Evolutionary conservation across 73 alveolate genomes (phyloP), one percentile per base, ranked within the genome.

Genomic region (Uronychia binucleata): DNA sequence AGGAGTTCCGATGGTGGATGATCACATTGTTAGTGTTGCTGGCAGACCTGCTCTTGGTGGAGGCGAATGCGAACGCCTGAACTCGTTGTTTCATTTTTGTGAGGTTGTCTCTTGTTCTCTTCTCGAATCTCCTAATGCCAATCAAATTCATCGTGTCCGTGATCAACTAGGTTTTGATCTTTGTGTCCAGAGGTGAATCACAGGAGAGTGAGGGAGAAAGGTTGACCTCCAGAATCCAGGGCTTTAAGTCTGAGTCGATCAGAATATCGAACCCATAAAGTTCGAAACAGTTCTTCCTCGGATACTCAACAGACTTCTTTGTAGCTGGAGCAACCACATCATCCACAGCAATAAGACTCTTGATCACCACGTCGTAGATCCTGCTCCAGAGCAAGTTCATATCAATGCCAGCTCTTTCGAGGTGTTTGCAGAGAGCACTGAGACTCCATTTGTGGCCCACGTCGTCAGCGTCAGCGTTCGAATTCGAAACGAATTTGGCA

Each of bases 221-320:
- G 86, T 95, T 95, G n/a, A 96, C 95, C 88, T 96, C 99, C 93
- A 96, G 77, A 28, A 96, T 91, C 97, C 98, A 95, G 0, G 99
- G 98, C 75, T 93, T 91, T n/a, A 95, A 78, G 30, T 92, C 86
- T 25, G 78, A 84, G 78, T 91, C 98, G 26, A 95, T 81, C 78
- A 95, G 76, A 32, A 95, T 87, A 87, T 95, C 99, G 58, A 86
- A 95, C 25, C 99, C 98, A 83, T 33, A 78, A 30, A 78, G 31
- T n/a, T 78, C 84, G 34, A 78, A 78, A 8, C 76, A 26, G 0
- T 91, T 86, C 89, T 75, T 78, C 13, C 31, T n/a, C 75, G n/a
- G n/a, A 74, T 60, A 87, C 0, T 8, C 27, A 26, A 78, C 31
- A 78, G 28, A 33, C 28, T 14, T 78, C 76, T 78, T 78, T 78